Conservation (phyloP, 2,329 filamentous ascomycete genomes). For the Fusarium redolens region DNA sequence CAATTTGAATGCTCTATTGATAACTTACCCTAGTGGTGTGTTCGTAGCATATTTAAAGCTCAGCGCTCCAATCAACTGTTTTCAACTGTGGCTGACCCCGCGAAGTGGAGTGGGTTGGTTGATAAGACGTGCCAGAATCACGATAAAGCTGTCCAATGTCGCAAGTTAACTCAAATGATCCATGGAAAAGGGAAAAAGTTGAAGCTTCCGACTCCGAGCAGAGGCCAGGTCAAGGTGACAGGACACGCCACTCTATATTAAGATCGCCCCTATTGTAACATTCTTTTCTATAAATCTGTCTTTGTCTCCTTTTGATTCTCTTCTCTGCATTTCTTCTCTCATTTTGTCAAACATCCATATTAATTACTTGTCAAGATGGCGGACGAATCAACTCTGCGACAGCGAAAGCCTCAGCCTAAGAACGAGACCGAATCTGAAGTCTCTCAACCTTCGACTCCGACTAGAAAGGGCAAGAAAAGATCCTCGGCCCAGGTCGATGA, state of each 20-base stretch:
- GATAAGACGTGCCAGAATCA: conserved; percentile 30
- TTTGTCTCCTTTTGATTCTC: neutral
- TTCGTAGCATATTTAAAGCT: neutral
- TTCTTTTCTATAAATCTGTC: conserved; percentile 13
- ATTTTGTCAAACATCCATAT: neutral
- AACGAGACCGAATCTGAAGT: conserved; percentile 32
- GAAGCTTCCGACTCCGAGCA: conserved; percentile 33
- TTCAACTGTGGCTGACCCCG: conserved; percentile 37
- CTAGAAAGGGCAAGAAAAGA: conserved; percentile 38
- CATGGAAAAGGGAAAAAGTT: conserved; percentile 20
- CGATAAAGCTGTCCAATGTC: conserved; percentile 41
- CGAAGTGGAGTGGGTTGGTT: conserved; percentile 30
- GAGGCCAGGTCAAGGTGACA: conserved; percentile 19
- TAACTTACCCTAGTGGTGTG: conserved; percentile 25
- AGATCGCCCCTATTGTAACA: conserved; percentile 21
- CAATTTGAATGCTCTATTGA: neutral
- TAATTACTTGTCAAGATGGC: conserved; percentile 46
- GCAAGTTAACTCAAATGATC: conserved; percentile 23
- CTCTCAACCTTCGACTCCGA: conserved; percentile 41
- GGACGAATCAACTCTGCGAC: conserved; percentile 56
- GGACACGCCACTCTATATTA: conserved; percentile 37
- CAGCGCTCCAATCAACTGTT: conserved; percentile 27
- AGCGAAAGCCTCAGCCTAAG: conserved; percentile 55
- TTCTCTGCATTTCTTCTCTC: neutral
- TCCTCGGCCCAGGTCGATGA: conserved; percentile 42